A percentile compares a stretch with the other conserved stretches of the same genome.
Evolutionary conservation across 352 stramenopile genomes (phyloP).

Genomic region (Globisporangium megalacanthum): DNA sequence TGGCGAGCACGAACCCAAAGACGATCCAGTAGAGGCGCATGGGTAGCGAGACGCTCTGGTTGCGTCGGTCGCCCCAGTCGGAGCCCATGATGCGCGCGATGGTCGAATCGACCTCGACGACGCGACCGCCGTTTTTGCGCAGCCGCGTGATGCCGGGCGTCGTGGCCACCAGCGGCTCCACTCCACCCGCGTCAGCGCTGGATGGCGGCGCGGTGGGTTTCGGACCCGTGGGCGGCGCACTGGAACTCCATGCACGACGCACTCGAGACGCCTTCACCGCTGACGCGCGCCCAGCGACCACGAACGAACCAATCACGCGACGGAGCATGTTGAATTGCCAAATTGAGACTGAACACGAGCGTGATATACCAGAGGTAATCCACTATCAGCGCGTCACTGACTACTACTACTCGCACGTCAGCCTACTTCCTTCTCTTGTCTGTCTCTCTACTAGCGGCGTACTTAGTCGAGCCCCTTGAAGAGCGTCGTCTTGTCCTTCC

Average conservation of each 20-base stretch:
- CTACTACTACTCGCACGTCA: no score
- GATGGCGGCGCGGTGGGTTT: background rate
- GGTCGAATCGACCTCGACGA: slow-evolving; percentile 50
- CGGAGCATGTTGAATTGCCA: no score
- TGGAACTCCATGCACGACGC: background rate
- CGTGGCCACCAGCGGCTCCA: slow-evolving; percentile 4
- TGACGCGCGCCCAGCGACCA: no score
- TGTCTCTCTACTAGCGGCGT: background rate
- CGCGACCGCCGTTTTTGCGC: slow-evolving; percentile 26
- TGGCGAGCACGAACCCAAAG: slow-evolving; percentile 50
- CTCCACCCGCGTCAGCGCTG: background rate
- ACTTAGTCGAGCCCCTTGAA: slow-evolving; percentile 69
- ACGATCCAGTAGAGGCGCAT: slow-evolving; percentile 75
- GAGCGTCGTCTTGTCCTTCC: slow-evolving; percentile 81
- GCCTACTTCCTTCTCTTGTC: background rate
- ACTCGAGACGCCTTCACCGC: no score
- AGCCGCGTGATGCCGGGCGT: slow-evolving; percentile 35
- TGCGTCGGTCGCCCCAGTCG: slow-evolving; percentile 66
- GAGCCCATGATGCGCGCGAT: slow-evolving; percentile 66
- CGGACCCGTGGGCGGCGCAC: background rate
- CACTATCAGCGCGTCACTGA: no score
- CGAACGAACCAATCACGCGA: no score
- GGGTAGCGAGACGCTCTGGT: slow-evolving; percentile 50
- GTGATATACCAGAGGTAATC: no score
- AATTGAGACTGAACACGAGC: no score